Conservation (phyloP, 129 eudicot species). For the Ambrosia artemisiifolia region DNA sequence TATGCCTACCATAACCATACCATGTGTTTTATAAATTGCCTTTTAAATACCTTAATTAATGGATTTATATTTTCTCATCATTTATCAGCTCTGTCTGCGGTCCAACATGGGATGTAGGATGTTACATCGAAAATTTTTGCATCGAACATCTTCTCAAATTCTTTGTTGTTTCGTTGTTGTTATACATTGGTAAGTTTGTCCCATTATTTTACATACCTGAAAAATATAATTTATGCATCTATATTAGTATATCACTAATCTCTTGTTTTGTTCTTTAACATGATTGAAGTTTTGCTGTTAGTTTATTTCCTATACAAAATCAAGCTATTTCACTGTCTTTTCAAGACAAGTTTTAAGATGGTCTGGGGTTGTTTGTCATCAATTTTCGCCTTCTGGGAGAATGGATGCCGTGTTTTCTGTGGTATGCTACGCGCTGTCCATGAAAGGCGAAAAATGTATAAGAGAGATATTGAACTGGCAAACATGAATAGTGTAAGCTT, state of each 20-base stretch:
- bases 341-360: constrained; percentile 20
- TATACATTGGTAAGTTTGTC: constrained; percentile 49
- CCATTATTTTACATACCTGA: background rate
- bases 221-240: background rate
- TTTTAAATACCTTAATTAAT: background rate
- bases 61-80: background rate
- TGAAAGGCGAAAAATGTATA: constrained; percentile 27
- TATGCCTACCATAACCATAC: too few relatives aligned
- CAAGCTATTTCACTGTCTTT: constrained; percentile 51
- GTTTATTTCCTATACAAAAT: constrained; percentile 46
- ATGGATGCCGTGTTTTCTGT: constrained; percentile 34
- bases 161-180: constrained; percentile 34
- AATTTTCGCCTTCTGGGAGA: constrained; percentile 28
- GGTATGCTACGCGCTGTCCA: constrained; percentile 20
- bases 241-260: background rate
- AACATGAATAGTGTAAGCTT: constrained; percentile 11
- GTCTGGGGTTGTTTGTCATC: constrained; percentile 32
- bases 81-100: constrained; percentile 51
- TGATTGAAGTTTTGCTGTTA: constrained; percentile 46
- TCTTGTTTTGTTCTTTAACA: background rate
- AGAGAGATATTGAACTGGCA: constrained; percentile 41
- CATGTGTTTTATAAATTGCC: constrained; percentile 6
- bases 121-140: constrained; percentile 71
- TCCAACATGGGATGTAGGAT: constrained; percentile 60
- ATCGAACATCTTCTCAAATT: constrained; percentile 53